Base-by-base conservation (phyloP, 192 early-diverging fungal genomes). In the Linnemannia exigua region DNA sequence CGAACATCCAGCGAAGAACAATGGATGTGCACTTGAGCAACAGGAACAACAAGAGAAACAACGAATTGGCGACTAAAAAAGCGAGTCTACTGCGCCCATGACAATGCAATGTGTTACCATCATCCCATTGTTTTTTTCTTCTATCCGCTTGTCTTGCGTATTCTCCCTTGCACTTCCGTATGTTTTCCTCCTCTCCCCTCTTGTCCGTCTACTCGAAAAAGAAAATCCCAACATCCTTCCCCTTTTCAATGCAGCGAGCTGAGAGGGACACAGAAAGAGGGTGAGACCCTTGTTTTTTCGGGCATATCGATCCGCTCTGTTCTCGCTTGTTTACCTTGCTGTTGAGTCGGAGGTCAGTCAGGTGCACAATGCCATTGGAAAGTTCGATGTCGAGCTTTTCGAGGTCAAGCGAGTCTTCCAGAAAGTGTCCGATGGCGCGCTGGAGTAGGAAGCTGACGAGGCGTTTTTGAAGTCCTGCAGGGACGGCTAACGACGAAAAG, bases 351-450 rank as follows among this genome's bases (percentile, higher is more conserved):
- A 98, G 88, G 75, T 97, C 95, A 47, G 92, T 91, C 52, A 98
- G 91, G 50, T 93, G 91, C 35, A 98, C 89, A 35, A 91, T 90
- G 5, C 96, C 97, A 54, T 94, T 92, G 47, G 92, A 92, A 16
- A 98, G 91, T 90, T 96, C 93, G 47, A 98, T 94, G 79, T 98
- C 97, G 74, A 97, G 91, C 80, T 96, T 93, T 50, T 95, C 95
- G 69, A 94, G 90, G 68, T 95, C 92, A 37, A 96, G 89, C 33
- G 96, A 92, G 71, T 90, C 86, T 20, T 94, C 92, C 50, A 98
- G 89, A 77, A 97, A 97, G 82, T 95, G 95, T 12, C 97, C 97
- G 51, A 98, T 92, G 15, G 97, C 94, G 72, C 92, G 92, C 69
- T 94, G 91, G 41, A 97, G 87, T 35, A 97, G 87, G 79, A 95